Base-by-base conservation (phyloP, 345 rosid genomes). In the Moringa oleifera region DNA sequence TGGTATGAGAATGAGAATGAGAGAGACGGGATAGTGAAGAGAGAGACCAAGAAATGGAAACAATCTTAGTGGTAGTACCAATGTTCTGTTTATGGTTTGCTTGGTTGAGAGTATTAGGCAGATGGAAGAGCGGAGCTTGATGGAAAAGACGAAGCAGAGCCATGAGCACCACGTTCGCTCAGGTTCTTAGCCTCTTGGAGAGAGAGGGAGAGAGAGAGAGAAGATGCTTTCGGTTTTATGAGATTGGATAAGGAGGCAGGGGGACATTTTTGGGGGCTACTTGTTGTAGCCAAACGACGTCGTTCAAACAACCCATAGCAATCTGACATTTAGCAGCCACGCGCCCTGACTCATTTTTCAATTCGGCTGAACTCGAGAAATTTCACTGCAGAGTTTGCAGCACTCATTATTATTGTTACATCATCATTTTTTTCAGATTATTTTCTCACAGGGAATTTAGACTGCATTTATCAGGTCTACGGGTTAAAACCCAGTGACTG, bases 101-200 rank as follows among this genome's bases (percentile, higher is more conserved):
- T 54, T 68, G 74, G 68, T 37, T 66, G 46, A 61, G 70, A 19
- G 71, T 61, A 63, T 69, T 71, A 46, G 63, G 73, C 58, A 80
- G 68, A 65, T 74, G 53, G 37, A 72, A 47, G 36, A 53, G 24
- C 58, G 12, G 41, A 54, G 24, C 65, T 61, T 74, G 82, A 53
- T 51, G 75, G 66, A 76, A 79, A 68, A 79, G 83, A 63, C 75
- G 83, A 73, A 78, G 73, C 61, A 72, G 75, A 74, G 86, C 80
- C 87, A 69, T 77, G 60, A 46, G 49, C 55, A 53, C n/a, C 4
- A 4, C 28, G 22, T 36, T 58, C 12, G 18, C 9, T 23, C 18
- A 20, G 53, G 28, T 25, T 18, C 22, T 41, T 41, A 41, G 17
- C 12, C 9, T 41, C 13, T 41, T 41, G 16, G 12, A 12, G 25